Base-by-base conservation (phyloP, 2,329 filamentous ascomycete genomes). In the Stylonectria norvegica region DNA sequence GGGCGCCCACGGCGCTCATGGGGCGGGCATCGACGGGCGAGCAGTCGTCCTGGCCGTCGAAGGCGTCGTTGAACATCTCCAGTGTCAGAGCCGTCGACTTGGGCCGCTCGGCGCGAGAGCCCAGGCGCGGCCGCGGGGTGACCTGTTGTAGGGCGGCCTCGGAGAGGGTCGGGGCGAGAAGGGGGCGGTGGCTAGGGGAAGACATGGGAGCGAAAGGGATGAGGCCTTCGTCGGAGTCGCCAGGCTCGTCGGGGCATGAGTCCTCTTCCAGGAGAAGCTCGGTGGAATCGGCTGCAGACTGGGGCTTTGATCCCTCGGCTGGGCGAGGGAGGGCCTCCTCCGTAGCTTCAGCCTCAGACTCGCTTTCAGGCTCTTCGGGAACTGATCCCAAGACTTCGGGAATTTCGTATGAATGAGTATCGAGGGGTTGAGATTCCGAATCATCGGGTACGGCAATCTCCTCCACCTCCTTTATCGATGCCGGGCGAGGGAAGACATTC, bases 11-110 rank as follows among this genome's bases (percentile, higher is more conserved):
- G 10, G 52, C 52, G 16, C 48, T 56, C 45, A 52, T 55, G 2
- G 54, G 50, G 17, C 52, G 43, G 3, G 37, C 42, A 2, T 49
- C 52, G 11, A 34, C 43, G 5, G 54, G 50, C 7, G 52, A 57
- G 15, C 36, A 37, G 18, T 56, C 48, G 10, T 38, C 46, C 11
- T 45, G 50, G 34, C 40, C 47, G 10, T 43, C 46, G 20, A 40
- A 52, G 12, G 36, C 36, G 15, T 45, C 43, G 11, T 39, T 40
- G 17, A 10, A 30, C 7, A 56, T 53, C n/a, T 56, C 53, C 19
- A 57, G 54, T 10, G 50, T 48, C 43, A 57, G 36, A 3, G 50
- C 50, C n/a, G 52, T 53, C 10, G 54, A 57, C 29, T 57, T 57
- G 8, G 52, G 54, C 3, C 54, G 52, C 32, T 47, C 47, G 14